Base-by-base conservation (phyloP, 805 yeast species). In the Zygosaccharomyces bailii region DNA sequence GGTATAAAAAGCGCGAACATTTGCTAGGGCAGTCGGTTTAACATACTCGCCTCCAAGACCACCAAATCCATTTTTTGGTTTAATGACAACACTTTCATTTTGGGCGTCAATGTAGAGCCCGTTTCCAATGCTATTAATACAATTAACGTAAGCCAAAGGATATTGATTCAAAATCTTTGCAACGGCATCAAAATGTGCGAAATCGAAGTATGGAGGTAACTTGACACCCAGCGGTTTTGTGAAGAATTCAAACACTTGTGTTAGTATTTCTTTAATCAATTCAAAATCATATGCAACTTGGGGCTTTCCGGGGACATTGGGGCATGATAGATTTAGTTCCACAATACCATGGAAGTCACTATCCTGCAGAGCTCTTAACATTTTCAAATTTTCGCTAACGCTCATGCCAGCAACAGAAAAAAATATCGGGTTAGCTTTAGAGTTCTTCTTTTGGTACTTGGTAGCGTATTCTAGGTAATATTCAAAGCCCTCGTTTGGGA, bases 221-320 rank as follows among this genome's bases (percentile, higher is more conserved):
- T 61, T 61, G 8, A 61, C 52, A 18, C 66, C 66, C 10, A 61
- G 45, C 11, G 64, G 66, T 45, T 61, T 61, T 34, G 48, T 56
- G 48, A 57, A 61, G 39, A 61, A 59, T 5, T 46, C 36, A 42
- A 61, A 61, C 6, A 53, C 63, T 43, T 51, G 49, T 1, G 51
- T 48, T 37, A 61, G 36, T 24, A 56, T 57, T 44, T 54, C 55
- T 24, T 52, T 40, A 3, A 64, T 56, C 20, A 56, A 40, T 14
- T 58, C 63, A 42, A 57, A 61, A 44, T 61, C 64, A 37, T 61
- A 61, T 4, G 63, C 66, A 24, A 61, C 58, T 44, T 61, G 65
- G 37, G 64, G 66, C 41, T 61, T 59, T 31, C 66, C 66, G 14
- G 64, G 63, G n/a, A 61, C 63, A 34, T 61, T 61, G n/a, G 66